Base-by-base conservation (phyloP, 148 eudicot species). In the Nyssa sinensis region DNA sequence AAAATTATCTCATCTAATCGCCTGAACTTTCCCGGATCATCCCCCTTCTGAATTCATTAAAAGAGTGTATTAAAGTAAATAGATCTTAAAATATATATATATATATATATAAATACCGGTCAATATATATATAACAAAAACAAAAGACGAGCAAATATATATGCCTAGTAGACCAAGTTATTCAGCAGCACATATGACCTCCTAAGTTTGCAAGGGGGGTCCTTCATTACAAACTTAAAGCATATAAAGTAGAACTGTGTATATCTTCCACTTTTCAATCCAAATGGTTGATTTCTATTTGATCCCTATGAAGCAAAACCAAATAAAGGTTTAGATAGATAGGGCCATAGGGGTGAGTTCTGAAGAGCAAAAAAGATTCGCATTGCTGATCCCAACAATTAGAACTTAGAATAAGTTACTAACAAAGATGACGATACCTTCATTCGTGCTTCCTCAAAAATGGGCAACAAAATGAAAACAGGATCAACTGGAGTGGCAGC, bases 381-480 rank as follows among this genome's bases (percentile, higher is more conserved):
- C n/a, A n/a, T n/a, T n/a, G n/a, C n/a, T n/a, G n/a, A n/a, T n/a
- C n/a, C n/a, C n/a, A n/a, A n/a, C n/a, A n/a, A n/a, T n/a, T n/a
- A n/a, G n/a, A n/a, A n/a, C n/a, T n/a, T n/a, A n/a, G n/a, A n/a
- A n/a, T n/a, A n/a, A 35, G 14, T 7, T 8, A 71, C 55, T 28
- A 70, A 70, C 41, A 70, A 39, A 70, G 13, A 61, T 37, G 55
- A 47, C 5, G 59, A 31, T 81, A 91, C 98, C 97, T 96, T 96
- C 92, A 93, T 88, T 63, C 98, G 93, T 57, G 99, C 99, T 79
- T 91, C 92, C 65, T 88, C 91, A 80, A 96, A 96, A 72, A 96
- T 77, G 24, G 99, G 97, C 81, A 96, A 81, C 78, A 93, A 81
- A 77, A 96, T 78, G 74, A 96, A 96, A 65, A 96, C 91, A n/a